Conservation (phyloP, 2,329 filamentous ascomycete species). For the Trichoderma harzianum region DNA sequence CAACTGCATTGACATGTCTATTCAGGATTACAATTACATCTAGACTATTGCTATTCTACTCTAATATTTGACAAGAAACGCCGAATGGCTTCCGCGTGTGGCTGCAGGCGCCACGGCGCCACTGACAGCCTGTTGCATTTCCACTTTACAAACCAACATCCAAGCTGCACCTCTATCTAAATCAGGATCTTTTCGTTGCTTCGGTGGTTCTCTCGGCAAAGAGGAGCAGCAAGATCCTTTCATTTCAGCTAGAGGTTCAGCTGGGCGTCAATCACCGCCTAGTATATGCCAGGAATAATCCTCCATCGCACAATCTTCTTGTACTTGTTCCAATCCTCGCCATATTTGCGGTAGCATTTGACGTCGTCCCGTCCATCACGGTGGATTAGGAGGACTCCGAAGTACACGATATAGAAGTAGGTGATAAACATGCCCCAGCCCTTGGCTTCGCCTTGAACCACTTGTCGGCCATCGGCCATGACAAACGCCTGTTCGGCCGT, state of each 20-base stretch:
- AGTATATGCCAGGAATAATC: conserved; percentile 86
- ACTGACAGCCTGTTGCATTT: neutral
- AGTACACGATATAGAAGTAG: conserved; percentile 94
- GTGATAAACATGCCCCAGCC: conserved; percentile 87
- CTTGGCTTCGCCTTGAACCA: conserved; percentile 67
- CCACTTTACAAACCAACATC: neutral
- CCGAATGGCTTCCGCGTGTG: conserved; percentile 1
- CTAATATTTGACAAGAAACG: conserved; percentile 9
- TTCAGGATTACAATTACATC: conserved; percentile 16
- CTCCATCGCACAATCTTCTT: conserved; percentile 75
- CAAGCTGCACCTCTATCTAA: neutral
- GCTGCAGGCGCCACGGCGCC: neutral
- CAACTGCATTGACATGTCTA: neutral
- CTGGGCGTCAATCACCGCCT: conserved; percentile 16
- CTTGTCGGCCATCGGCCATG: conserved; percentile 58
- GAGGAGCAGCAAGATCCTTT: neutral
- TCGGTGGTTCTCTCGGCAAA: neutral
- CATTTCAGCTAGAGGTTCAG: neutral
- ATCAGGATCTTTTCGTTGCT: neutral
- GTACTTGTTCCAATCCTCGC: conserved; percentile 87
- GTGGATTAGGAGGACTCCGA: conserved; percentile 80
- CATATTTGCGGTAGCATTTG: conserved; percentile 89
- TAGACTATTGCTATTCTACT: conserved; percentile 9
- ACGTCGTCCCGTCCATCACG: conserved; percentile 84
- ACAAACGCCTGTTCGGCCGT: conserved; percentile 51